Evolutionary conservation across 495 filamentous ascomycete genomes (phyloP), one percentile per base, ranked within the genome.

Genomic region (Penicillium lividum): DNA sequence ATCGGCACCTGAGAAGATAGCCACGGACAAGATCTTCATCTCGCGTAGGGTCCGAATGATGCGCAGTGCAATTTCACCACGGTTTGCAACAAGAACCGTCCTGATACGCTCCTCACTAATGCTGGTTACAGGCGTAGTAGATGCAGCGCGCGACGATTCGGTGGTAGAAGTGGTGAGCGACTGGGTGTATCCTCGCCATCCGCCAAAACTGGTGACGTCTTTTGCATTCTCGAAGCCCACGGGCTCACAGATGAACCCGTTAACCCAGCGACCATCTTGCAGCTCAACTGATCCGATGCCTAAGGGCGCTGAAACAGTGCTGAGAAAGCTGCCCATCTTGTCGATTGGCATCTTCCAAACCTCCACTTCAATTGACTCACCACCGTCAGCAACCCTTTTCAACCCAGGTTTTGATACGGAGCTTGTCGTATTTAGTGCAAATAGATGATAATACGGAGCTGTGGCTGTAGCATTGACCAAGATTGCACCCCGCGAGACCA

Each of bases 1-100:
- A 43, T 72, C 69, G 45, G 70, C 71, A 4, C 76, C 60, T 0
- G 78, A 74, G 54, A 78, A 81, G 11, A 83, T 68, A 8, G 78
- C 71, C 9, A 84, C 70, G n/a, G 73, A 75, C 5, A 60, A 54
- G 16, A 84, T 76, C 5, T 70, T 66, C 29, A 80, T 61, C 28
- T 68, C 61, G 7, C 64, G 64, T 34, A 63, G 73, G 8, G 78
- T 70, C 15, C 49, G 54, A 18, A 80, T 77, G 43, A 72, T 68
- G 6, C 80, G 65, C 43, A 76, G 75, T 3, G 81, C 80, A 50
- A 83, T 83, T 56, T 84, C 82, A 3, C 82, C 82, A 16, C 83
- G 75, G 58, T 85, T 85, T 18, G 68, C 66, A 29, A 71, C 58
- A 10, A 71, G 36, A 13, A 71, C 63, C 16, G 61, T 69, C 28